phyloP scores from a whole-genome alignment of 306 rosid genomes.

The Vigna angularis region DNA sequence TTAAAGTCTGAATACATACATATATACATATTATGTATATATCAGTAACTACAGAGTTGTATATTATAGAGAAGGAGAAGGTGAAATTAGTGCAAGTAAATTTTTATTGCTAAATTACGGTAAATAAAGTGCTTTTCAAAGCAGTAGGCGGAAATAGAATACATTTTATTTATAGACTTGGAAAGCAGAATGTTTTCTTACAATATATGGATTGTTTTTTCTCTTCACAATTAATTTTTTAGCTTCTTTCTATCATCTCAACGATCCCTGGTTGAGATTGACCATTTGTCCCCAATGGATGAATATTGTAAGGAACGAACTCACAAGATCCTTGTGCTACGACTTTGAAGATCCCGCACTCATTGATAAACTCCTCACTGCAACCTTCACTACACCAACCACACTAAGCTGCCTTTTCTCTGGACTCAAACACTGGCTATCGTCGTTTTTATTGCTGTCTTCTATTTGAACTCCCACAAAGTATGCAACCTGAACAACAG shows the following conservation, averaged over 20 bases:
- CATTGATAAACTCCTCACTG: constrained; percentile 83
- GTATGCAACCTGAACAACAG: constrained; percentile 76
- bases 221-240: constrained; percentile 37
- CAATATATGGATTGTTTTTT: constrained; percentile 20
- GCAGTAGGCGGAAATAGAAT: background rate
- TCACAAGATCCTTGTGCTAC: constrained; percentile 43
- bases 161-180: constrained; percentile 24
- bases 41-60: no score
- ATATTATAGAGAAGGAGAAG: background rate
- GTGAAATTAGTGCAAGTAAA: background rate
- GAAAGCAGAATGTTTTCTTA: constrained; percentile 34
- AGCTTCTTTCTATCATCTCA: constrained; percentile 45
- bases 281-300: background rate
- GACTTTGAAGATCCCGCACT: constrained; percentile 68
- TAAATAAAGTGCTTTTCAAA: background rate
- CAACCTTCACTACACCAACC: constrained; percentile 84
- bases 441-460: constrained; percentile 59
- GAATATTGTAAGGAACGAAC: constrained; percentile 14
- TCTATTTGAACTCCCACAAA: constrained; percentile 88
- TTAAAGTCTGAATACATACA: no score
- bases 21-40: no score
- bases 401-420: constrained; percentile 81
- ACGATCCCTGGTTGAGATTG: constrained; percentile 42
- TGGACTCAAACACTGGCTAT: constrained; percentile 62
- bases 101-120: background rate